Percentiles rank a stretch among this genome's conserved stretches.
These are phyloP conservation scores for Nymphaea thermarum DNA, from an alignment of 164 flowering plant species.

Conservation along the genomic window DNA sequence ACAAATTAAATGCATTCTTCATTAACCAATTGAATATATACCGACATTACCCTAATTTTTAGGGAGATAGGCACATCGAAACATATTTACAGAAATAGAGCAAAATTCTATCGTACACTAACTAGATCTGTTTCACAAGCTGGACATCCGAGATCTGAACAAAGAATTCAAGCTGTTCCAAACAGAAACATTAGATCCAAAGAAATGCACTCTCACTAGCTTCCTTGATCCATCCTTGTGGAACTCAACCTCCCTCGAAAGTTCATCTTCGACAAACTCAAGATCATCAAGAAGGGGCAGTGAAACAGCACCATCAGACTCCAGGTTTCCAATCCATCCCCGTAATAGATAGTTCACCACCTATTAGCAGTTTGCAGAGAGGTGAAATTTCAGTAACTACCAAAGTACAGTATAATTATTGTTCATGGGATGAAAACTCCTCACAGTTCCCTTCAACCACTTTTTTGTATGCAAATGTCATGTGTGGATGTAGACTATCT, in stretches of 20 bases:
- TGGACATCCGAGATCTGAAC: slow-evolving; percentile 21
- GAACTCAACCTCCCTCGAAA: slow-evolving; percentile 52
- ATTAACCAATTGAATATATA: no score
- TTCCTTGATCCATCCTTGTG: slow-evolving; percentile 49
- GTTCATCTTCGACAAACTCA: slow-evolving; percentile 14
- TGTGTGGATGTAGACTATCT: no score
- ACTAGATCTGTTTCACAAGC: slow-evolving; percentile 11
- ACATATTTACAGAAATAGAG: no score
- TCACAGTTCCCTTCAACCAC: neutral
- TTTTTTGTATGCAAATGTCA: neutral
- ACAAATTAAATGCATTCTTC: no score
- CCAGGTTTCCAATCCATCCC: slow-evolving; percentile 82
- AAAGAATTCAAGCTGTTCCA: slow-evolving; percentile 37
- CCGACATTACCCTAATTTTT: no score
- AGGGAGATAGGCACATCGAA: no score
- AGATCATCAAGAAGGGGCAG: slow-evolving; percentile 61
- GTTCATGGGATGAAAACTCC: neutral
- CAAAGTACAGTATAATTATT: neutral
- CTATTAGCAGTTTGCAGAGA: slow-evolving; percentile 19
- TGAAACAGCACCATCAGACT: slow-evolving; percentile 39
- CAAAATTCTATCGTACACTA: neutral
- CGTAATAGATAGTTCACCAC: slow-evolving; percentile 81
- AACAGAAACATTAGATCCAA: slow-evolving; percentile 41
- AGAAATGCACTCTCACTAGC: slow-evolving; percentile 43
- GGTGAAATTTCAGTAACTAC: neutral